Evolutionary conservation across 1,284 basidiomycete species (phyloP).

Genomic region (Anthracocystis walkeri): DNA sequence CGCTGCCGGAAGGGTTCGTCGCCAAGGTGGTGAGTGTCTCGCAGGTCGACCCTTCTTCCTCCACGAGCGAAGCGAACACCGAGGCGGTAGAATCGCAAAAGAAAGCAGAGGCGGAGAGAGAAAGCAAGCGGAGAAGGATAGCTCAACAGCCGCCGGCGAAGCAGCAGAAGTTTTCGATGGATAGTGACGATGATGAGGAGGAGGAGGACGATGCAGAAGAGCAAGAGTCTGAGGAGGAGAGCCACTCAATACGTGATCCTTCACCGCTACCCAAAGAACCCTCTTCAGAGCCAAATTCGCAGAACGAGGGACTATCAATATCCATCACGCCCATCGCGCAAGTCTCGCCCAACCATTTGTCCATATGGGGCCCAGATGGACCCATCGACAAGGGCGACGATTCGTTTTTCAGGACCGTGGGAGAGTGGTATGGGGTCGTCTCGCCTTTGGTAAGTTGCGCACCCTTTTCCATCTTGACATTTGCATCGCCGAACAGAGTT

Average conservation of each 20-base stretch:
- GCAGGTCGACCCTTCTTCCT: conserved; percentile 4
- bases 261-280: background rate
- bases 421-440: conserved; percentile 46
- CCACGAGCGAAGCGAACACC: background rate
- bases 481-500: no score
- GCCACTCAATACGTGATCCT: background rate
- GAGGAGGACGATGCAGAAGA: conserved; percentile 5
- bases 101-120: conserved; percentile 5
- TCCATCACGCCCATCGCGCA: conserved; percentile 17
- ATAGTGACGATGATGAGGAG: conserved; percentile 50
- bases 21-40: conserved; percentile 34
- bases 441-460: conserved; percentile 37
- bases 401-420: conserved; percentile 35
- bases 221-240: conserved; percentile 5
- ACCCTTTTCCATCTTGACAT: background rate
- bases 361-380: conserved; percentile 50
- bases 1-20: conserved; percentile 26
- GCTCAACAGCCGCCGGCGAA: conserved; percentile 16
- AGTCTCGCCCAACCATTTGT: conserved; percentile 15
- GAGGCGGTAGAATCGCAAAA: background rate
- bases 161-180: conserved; percentile 53
- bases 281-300: no score
- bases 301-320: conserved; percentile 1
- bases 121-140: conserved; percentile 20
- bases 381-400: conserved; percentile 53